Evolutionary conservation across 306 rosid genomes (phyloP).

Genomic region (Rosa chinensis): DNA sequence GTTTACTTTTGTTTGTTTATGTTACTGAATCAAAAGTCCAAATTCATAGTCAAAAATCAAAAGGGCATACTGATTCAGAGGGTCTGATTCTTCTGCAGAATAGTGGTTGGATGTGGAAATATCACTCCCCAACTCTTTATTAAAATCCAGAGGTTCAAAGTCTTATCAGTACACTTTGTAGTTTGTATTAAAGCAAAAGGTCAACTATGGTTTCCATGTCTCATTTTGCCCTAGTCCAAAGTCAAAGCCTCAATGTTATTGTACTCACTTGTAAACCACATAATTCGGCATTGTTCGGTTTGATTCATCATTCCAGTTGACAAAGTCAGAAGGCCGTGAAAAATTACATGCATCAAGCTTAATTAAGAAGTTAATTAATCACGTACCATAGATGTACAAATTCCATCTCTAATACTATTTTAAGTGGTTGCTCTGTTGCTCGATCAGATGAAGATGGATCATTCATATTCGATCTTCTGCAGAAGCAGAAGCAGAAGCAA

Average conservation of each 20-base stretch:
- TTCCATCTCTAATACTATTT: not conserved
- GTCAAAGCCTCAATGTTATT: not conserved
- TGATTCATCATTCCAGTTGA: not conserved
- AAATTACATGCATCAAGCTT: not conserved
- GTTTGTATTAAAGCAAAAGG: not conserved
- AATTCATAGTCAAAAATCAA: not conserved
- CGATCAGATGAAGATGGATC: not conserved
- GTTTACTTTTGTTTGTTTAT: not conserved
- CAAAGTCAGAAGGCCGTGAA: not conserved
- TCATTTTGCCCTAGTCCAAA: not conserved
- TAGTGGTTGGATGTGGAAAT: constrained; percentile 13
- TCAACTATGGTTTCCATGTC: not conserved
- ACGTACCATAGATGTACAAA: not conserved
- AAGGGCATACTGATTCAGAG: not conserved
- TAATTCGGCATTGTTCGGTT: not conserved
- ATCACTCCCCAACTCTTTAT: not conserved
- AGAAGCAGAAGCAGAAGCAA: not conserved
- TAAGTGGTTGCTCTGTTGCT: not conserved
- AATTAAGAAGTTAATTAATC: not conserved
- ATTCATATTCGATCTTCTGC: not conserved
- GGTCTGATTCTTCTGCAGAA: not conserved
- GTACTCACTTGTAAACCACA: constrained; percentile 12
- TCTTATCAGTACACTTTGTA: not conserved
- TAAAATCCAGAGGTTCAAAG: not conserved
- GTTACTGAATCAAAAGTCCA: not conserved